Base-by-base conservation (phyloP, 1,284 basidiomycete genomes). In the Fomitopsis palustris region DNA sequence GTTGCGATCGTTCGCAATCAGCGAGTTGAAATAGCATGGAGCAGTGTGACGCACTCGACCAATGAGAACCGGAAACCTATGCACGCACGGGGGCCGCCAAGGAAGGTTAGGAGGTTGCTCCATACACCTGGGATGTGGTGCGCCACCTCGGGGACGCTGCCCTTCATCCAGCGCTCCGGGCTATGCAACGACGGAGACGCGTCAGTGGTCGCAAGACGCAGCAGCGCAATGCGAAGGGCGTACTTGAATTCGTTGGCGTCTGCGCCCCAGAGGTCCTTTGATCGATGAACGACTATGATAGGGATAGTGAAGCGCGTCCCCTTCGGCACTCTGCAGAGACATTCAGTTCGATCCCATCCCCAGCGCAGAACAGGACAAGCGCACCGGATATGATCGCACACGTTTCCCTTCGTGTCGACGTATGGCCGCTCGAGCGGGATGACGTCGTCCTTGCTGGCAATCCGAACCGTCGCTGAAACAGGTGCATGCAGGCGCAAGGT, bases 401-500 rank as follows among this genome's bases (percentile, higher is more conserved):
- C 33, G 19, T 61, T 45, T 9, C 75, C 74, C 31, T 69, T 23
- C 19, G 56, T 62, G 54, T 72, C 70, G 1, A 60, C 65, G 58
- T 69, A 67, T 3, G 72, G 72, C 42, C 62, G 63, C 17, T 60
- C 63, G 3, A 77, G 61, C 0, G 76, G 75, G 23, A 77, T 69
- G 12, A 65, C 62, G 25, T 85, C 83, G 62, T 90, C 86, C 54
- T 80, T 73, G 39, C 67, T 70, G 0, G 80, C 79, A 7, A 80
- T 71, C 2, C 91, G 81, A 19, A 81, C 68, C 0, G 84, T 84
- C 1, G 67, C 68, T 0, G 84, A 74, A 0, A 90, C 86, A 1
- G 91, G 90, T 0, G 85, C 66, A 64, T 87, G 78, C 9, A 92
- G 64, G n/a, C 92, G 81, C 35, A 95, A 74, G 0, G 80, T 78